Evolutionary conservation across 306 rosid species (phyloP).

Genomic region (Lagenaria siceraria): DNA sequence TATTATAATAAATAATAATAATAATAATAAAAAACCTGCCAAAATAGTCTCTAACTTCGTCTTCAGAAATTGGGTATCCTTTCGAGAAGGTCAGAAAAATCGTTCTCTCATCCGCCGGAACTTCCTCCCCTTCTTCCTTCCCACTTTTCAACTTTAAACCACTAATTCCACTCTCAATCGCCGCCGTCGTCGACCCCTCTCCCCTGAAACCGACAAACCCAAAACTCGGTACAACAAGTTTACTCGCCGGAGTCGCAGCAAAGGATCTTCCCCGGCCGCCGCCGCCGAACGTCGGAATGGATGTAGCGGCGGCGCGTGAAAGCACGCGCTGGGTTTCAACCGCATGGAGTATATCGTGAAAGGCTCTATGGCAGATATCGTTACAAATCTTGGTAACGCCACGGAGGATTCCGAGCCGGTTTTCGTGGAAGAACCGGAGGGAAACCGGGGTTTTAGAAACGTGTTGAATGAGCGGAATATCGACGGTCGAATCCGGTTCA

Average conservation of each 20-base stretch:
- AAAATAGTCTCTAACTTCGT: slow-evolving; percentile 36
- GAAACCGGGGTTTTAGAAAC: slow-evolving; percentile 9
- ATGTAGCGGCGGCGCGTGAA: not conserved
- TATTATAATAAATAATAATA: too few species aligned
- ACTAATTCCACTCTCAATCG: not conserved
- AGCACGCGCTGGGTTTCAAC: not conserved
- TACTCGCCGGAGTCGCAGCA: not conserved
- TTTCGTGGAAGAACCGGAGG: slow-evolving; percentile 22
- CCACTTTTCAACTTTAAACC: not conserved
- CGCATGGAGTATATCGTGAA: slow-evolving; percentile 26
- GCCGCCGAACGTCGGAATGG: not conserved
- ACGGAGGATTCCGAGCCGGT: slow-evolving; percentile 13
- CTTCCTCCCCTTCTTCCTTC: not conserved
- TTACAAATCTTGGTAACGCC: slow-evolving; percentile 13
- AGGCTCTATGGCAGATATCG: slow-evolving; percentile 32
- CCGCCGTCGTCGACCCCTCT: not conserved
- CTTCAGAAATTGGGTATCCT: slow-evolving; percentile 46
- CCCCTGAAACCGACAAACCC: not conserved
- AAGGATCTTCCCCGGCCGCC: not conserved
- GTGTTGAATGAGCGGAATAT: slow-evolving; percentile 23
- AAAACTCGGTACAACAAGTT: not conserved
- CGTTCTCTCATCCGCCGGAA: slow-evolving; percentile 34
- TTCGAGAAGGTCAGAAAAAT: slow-evolving; percentile 52
- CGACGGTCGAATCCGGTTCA: not conserved
- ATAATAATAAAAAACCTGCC: slow-evolving; percentile 12